These are phyloP conservation scores for Neofusicoccum parvum DNA, from an alignment of 2,329 filamentous ascomycete genomes.

Conservation along the genomic window DNA sequence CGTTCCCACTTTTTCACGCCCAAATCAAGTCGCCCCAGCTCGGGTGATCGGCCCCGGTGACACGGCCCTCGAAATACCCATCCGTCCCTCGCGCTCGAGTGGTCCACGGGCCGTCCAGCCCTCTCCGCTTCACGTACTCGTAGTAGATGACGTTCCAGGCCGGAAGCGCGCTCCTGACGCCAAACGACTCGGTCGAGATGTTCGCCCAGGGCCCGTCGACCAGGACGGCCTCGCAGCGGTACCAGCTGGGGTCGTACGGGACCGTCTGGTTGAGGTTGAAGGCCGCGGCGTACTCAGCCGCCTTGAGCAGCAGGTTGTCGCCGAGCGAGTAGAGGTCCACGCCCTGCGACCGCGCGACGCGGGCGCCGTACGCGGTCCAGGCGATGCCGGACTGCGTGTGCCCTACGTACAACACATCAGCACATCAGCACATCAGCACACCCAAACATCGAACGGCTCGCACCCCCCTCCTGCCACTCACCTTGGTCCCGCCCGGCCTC, in stretches of 20 bases:
- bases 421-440: too few relatives aligned
- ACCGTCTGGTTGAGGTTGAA: slow-evolving; percentile 43
- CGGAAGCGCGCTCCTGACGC: slow-evolving; percentile 24
- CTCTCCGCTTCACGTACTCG: slow-evolving; percentile 35
- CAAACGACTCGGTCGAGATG: slow-evolving; percentile 32
- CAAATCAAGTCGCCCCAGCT: slow-evolving; percentile 38
- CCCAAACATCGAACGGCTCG: too few relatives aligned
- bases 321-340: slow-evolving; percentile 37
- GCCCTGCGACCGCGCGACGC: slow-evolving; percentile 40
- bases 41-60: slow-evolving; percentile 27
- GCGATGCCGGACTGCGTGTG: slow-evolving; percentile 31
- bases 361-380: slow-evolving; percentile 40
- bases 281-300: slow-evolving; percentile 43
- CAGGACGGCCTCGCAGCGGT: slow-evolving; percentile 44
- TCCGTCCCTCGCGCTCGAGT: slow-evolving; percentile 23
- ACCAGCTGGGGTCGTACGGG: slow-evolving; percentile 39
- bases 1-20: not conserved
- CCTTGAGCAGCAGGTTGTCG: slow-evolving; percentile 39
- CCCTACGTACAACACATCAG: slow-evolving; percentile 12
- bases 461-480: not conserved
- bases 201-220: slow-evolving; percentile 43
- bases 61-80: slow-evolving; percentile 24
- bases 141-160: slow-evolving; percentile 35
- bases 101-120: slow-evolving; percentile 27
- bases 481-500: slow-evolving; percentile 45